A percentile compares a stretch with the other conserved stretches of the same genome.
Conservation (phyloP, 2,329 filamentous ascomycete species). For the Hymenoscyphus occultus region DNA sequence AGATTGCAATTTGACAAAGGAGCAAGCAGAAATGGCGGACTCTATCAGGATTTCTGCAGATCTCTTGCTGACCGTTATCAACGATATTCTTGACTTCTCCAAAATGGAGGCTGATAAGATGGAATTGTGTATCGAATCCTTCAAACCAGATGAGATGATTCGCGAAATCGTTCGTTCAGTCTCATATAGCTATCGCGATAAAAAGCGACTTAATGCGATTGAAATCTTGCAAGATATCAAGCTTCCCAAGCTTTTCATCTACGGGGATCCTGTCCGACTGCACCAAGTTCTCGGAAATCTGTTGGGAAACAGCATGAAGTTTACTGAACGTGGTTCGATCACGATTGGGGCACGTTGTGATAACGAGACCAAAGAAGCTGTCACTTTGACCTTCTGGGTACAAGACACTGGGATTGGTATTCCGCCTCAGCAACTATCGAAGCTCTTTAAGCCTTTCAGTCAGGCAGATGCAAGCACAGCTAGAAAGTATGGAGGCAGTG, state of each 20-base stretch:
- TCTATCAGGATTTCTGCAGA: slow-evolving; percentile 85
- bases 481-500: slow-evolving; percentile 86
- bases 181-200: slow-evolving; percentile 63
- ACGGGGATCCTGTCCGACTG: slow-evolving; percentile 63
- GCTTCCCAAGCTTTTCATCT: slow-evolving; percentile 63
- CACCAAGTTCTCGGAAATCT: slow-evolving; percentile 76
- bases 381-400: slow-evolving; percentile 80
- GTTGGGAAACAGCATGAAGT: slow-evolving; percentile 90
- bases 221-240: slow-evolving; percentile 69
- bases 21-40: slow-evolving; percentile 82
- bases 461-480: slow-evolving; percentile 90
- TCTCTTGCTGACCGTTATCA: slow-evolving; percentile 85
- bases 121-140: slow-evolving; percentile 71
- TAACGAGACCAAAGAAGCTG: slow-evolving; percentile 64
- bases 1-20: slow-evolving; percentile 69
- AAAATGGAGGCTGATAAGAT: slow-evolving; percentile 89
- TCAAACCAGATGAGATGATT: slow-evolving; percentile 65
- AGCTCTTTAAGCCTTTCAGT: slow-evolving; percentile 88
- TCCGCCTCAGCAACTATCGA: slow-evolving; percentile 73
- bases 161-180: slow-evolving; percentile 64
- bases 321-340: slow-evolving; percentile 82
- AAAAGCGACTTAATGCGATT: slow-evolving; percentile 60
- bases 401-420: slow-evolving; percentile 91
- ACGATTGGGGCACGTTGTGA: slow-evolving; percentile 77
- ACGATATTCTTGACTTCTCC: slow-evolving; percentile 93